Base-by-base conservation (phyloP, 306 rosid species). In the Adenanthera pavonina region DNA sequence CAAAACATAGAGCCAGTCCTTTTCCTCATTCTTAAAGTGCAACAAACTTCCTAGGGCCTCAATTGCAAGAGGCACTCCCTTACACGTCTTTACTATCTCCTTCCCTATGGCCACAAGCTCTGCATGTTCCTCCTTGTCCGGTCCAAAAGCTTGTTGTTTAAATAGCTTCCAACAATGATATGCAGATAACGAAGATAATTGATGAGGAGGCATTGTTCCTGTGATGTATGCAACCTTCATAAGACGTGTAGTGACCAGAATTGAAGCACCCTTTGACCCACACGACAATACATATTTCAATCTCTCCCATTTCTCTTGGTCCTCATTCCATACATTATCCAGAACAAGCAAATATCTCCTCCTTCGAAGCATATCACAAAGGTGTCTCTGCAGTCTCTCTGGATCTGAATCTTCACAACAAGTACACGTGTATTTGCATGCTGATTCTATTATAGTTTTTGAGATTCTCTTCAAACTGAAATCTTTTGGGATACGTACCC, bases 321-420 rank as follows among this genome's bases (percentile, higher is more conserved):
- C 62, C 1, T 82, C 86, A 43, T 75, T 86, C 86, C 86, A 81
- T 6, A 85, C 61, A 19, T 81, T 83, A 59, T 85, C 85, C 14
- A 85, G 61, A 48, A 81, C 83, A 11, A 81, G 35, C 3, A 85
- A 51, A 30, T 72, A 81, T 56, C 59, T 78, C 25, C 51, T 78
- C 19, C 57, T 14, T 8, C 13, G 5, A 2, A 85, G 19, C 20
- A 30, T 5, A 1, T 68, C 80, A 53, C 20, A 75, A 56, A 35
- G n/a, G 8, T 8, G 0, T 16, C 14, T 76, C 6, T 8, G 80
- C 5, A 43, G 9, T 0, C 41, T 12, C 1, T 76, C 80, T 4
- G 8, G 5, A 7, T n/a, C 57, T 7, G 30, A 8, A 34, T 14
- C 33, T 0, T 15, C 59, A 41, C 13, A 13, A 0, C 0, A 2